Base-by-base conservation (phyloP, 2,329 filamentous ascomycete species). In the Beauveria australis region DNA sequence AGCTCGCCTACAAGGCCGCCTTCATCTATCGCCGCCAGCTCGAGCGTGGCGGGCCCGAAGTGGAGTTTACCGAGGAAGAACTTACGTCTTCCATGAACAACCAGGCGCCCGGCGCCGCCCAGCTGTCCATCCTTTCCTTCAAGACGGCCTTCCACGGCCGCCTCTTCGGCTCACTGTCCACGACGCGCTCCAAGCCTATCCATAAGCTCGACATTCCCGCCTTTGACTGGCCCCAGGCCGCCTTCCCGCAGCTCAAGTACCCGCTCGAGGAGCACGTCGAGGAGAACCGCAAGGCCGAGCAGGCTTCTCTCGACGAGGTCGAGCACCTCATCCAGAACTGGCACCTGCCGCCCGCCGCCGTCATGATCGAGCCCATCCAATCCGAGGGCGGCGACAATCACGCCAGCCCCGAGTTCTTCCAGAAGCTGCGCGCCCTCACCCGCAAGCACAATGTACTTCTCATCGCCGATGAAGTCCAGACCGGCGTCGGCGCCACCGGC, bases 381-480 rank as follows among this genome's bases (percentile, higher is more conserved):
- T 94, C 90, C 68, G 92, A 96, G 78, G 92, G 92, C 66, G 92
- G 92, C 67, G 92, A 96, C 79, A 96, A 96, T 83, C 92, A 96
- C 76, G 92, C 92, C 61, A 91, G 88, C 1, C 87, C 91, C 10
- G 82, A 82, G 65, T 96, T 95, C 83, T 96, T 96, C 88, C 86
- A 81, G 63, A 88, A 88, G 62, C 84, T 96, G 56, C 89, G 92
- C 63, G 88, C 85, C 48, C 75, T 96, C 63, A 96, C 92, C 44
- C 83, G 84, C 72, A 87, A 86, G 74, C 84, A 91, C 77, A 81
- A 86, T 67, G 83, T 96, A 33, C 85, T 95, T 61, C 80, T 96
- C 74, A 96, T 96, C 71, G 92, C 95, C 65, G 92, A 96, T 73
- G 92, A 96, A 77, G 92, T 96, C 12, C 92, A 96, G 78, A 96